A percentile compares a stretch with the other conserved stretches of the same genome.
phyloP scores from a whole-genome alignment of 1,284 basidiomycete genomes.

The Leccinum subspadiceum region DNA sequence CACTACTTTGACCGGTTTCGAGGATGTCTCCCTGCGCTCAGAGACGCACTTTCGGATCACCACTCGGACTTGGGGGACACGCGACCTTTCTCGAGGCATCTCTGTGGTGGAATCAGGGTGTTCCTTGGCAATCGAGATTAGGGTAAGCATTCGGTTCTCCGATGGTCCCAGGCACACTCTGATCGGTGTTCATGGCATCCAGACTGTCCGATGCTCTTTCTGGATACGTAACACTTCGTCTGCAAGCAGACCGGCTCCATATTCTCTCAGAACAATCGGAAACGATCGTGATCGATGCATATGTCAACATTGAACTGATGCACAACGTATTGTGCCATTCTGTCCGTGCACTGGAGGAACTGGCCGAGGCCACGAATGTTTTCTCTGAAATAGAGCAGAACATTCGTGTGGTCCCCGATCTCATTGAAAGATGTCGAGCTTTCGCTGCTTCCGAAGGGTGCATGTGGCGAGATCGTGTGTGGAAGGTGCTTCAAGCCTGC shows the following conservation, averaged over 20 bases:
- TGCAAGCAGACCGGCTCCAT: conserved; percentile 19
- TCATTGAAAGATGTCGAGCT: conserved; percentile 32
- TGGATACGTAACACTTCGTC: conserved; percentile 13
- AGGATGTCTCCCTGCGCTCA: conserved; percentile 67
- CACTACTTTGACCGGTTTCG: conserved; percentile 73
- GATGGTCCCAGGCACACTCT: not conserved
- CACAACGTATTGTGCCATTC: conserved; percentile 31
- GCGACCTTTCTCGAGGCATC: conserved; percentile 81
- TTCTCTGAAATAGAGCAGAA: conserved; percentile 36
- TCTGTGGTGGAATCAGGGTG: conserved; percentile 81
- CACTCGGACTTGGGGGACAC: conserved; percentile 78
- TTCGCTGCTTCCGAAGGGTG: conserved; percentile 21
- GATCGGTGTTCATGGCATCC: not conserved
- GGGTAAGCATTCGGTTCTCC: conserved; percentile 34
- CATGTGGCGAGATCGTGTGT: conserved; percentile 27
- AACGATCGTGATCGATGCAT: conserved; percentile 20
- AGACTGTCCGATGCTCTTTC: conserved; percentile 40
- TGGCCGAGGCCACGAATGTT: conserved; percentile 33
- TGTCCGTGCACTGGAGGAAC: conserved; percentile 40
- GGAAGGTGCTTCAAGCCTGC: conserved; percentile 20
- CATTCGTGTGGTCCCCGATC: conserved; percentile 21
- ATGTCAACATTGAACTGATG: conserved; percentile 25
- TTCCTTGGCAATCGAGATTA: conserved; percentile 56
- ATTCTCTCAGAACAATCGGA: conserved; percentile 22
- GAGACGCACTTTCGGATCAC: conserved; percentile 67